Conservation (phyloP, 2,329 filamentous ascomycete genomes). For the Pseudopyricularia javanii region DNA sequence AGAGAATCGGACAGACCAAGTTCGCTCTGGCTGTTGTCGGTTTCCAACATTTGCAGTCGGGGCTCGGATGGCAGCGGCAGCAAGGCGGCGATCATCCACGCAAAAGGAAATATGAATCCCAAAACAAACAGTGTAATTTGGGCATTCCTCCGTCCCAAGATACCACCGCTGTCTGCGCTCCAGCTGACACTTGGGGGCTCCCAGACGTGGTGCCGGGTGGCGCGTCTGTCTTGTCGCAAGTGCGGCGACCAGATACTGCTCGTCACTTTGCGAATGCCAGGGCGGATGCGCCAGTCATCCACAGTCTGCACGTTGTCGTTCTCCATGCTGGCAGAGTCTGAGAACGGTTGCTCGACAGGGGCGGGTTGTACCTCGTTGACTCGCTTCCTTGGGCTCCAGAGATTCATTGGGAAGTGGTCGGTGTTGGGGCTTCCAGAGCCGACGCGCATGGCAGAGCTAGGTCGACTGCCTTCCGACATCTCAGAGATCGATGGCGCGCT, state of each 20-base stretch:
- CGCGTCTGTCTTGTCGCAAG: slow-evolving; percentile 49
- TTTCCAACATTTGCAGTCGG: slow-evolving; percentile 36
- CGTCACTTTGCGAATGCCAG: slow-evolving; percentile 30
- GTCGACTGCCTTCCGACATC: slow-evolving; percentile 33
- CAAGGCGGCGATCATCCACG: slow-evolving; percentile 70
- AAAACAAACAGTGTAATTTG: slow-evolving; percentile 65
- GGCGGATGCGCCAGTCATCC: slow-evolving; percentile 13
- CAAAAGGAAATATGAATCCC: slow-evolving; percentile 69
- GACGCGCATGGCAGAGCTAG: slow-evolving; percentile 27
- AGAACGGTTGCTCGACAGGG: slow-evolving; percentile 13
- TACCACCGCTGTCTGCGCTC: slow-evolving; percentile 39
- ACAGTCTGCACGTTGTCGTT: slow-evolving; percentile 22
- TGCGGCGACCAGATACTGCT: slow-evolving; percentile 65
- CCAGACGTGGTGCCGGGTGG: slow-evolving; percentile 52
- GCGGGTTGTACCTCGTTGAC: slow-evolving; percentile 21
- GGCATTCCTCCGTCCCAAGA: slow-evolving; percentile 55
- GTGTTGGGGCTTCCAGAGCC: slow-evolving; percentile 37
- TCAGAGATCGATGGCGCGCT: slow-evolving; percentile 32
- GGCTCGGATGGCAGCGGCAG: slow-evolving; percentile 56
- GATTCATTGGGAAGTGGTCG: slow-evolving; percentile 31
- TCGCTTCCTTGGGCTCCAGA: slow-evolving; percentile 32
- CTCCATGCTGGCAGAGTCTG: slow-evolving; percentile 28
- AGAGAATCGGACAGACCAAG: slow-evolving; percentile 23
- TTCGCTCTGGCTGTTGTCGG: slow-evolving; percentile 24
- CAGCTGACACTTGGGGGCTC: slow-evolving; percentile 60